A percentile compares a stretch with the other conserved stretches of the same genome.
These are phyloP conservation scores for Asterophora parasitica DNA, from an alignment of 768 basidiomycete species.

Conservation along the genomic window DNA sequence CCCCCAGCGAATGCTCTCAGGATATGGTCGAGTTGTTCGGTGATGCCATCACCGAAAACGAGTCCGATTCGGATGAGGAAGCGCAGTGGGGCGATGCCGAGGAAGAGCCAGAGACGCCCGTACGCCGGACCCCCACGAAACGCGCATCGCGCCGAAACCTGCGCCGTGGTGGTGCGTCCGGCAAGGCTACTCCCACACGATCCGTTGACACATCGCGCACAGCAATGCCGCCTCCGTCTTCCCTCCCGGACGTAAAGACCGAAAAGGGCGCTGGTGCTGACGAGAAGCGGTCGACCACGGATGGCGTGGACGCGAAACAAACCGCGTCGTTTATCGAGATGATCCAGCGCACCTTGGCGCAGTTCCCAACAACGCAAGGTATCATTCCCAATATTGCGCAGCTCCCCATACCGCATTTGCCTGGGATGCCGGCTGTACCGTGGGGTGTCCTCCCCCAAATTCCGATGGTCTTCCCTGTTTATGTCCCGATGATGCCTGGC, in stretches of 20 bases:
- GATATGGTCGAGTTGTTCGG: constrained; percentile 34
- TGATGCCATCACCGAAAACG: constrained; percentile 21
- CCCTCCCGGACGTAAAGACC: constrained; percentile 6
- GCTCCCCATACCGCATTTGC: constrained; percentile 54
- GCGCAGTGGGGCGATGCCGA: constrained; percentile 68
- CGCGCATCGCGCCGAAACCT: constrained; percentile 32
- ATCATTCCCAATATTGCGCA: constrained; percentile 42
- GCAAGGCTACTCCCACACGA: constrained; percentile 23
- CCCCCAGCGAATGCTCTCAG: constrained; percentile 53
- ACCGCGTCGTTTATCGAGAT: constrained; percentile 58
- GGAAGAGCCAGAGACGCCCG: constrained; percentile 49
- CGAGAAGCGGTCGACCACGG: constrained; percentile 19
- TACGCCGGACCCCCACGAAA: constrained; percentile 28
- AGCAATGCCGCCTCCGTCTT: constrained; percentile 25
- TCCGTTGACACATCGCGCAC: constrained; percentile 29
- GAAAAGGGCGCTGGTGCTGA: constrained; percentile 13
- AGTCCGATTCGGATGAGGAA: constrained; percentile 38
- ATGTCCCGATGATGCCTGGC: constrained; percentile 60
- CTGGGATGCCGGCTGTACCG: constrained; percentile 59
- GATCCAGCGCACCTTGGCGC: constrained; percentile 71
- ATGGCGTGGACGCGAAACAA: constrained; percentile 39
- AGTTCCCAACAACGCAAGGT: constrained; percentile 52
- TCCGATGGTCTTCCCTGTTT: constrained; percentile 76
- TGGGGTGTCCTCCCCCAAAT: constrained; percentile 63
- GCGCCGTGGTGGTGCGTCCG: constrained; percentile 24